Conservation (phyloP, 345 rosid species). For the Lepidium sativum region DNA sequence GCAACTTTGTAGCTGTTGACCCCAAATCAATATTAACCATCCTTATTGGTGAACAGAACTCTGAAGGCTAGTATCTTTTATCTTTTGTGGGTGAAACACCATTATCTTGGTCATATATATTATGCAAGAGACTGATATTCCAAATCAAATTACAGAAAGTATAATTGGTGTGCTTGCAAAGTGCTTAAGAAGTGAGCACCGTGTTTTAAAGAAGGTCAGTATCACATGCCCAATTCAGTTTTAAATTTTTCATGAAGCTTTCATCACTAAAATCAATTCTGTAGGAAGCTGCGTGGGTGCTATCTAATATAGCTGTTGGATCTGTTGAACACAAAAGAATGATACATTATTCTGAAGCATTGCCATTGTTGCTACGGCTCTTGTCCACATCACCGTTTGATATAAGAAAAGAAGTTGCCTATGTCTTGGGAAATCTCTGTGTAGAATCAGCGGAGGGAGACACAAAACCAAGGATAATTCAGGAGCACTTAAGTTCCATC, state of each 20-base stretch:
- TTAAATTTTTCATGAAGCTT: not conserved
- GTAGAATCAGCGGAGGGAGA: conserved; percentile 65
- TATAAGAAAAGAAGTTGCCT: conserved; percentile 83
- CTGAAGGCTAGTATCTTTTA: conserved; percentile 46
- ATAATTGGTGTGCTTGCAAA: conserved; percentile 59
- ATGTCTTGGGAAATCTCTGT: conserved; percentile 91
- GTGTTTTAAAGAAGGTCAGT: conserved; percentile 83
- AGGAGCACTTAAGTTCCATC: conserved; percentile 69
- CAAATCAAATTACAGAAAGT: conserved; percentile 38
- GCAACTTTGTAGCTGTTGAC: conserved; percentile 90
- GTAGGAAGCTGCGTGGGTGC: conserved; percentile 96
- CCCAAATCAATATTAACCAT: conserved; percentile 49
- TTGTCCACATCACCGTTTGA: conserved; percentile 79
- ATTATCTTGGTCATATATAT: not conserved
- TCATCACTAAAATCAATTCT: not conserved
- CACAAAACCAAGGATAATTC: conserved; percentile 55
- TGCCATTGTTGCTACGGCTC: conserved; percentile 55
- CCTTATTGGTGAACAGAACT: conserved; percentile 54
- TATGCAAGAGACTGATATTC: conserved; percentile 11
- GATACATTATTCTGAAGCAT: conserved; percentile 63
- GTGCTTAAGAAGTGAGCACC: conserved; percentile 86
- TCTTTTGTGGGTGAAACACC: conserved; percentile 4
- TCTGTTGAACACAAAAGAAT: conserved; percentile 74
- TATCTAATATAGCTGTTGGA: conserved; percentile 93
- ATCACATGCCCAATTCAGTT: not conserved